Conservation (phyloP, 257 asterid genomes). For the Solanum gandarillasii region DNA sequence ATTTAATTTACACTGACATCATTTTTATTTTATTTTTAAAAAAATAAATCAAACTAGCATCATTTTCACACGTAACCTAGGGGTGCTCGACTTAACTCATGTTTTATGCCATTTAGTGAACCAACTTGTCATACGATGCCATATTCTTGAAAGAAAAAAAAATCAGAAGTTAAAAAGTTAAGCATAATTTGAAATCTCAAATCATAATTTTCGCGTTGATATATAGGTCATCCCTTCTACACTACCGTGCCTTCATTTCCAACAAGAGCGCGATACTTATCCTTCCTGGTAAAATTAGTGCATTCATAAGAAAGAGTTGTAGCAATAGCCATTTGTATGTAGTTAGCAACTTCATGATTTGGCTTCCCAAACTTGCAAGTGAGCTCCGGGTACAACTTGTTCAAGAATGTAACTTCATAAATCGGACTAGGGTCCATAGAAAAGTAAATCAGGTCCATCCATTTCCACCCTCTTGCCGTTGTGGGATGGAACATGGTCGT, state of each 20-base stretch:
- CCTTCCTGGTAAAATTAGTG: conserved; percentile 21
- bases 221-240: not conserved
- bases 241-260: conserved; percentile 25
- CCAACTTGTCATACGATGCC: not conserved
- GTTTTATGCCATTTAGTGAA: not conserved
- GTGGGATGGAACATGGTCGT: conserved; percentile 42
- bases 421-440: conserved; percentile 29
- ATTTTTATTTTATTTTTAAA: no score
- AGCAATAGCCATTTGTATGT: conserved; percentile 20
- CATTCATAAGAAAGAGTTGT: conserved; percentile 18
- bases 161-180: not conserved
- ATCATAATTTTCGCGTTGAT: not conserved
- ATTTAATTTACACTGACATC: no score
- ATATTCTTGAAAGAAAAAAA: not conserved
- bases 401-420: conserved; percentile 19
- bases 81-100: not conserved
- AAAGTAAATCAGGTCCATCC: conserved; percentile 28
- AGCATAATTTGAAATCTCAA: not conserved
- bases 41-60: no score
- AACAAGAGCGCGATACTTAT: conserved; percentile 19
- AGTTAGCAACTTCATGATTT: conserved; percentile 30
- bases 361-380: conserved; percentile 22
- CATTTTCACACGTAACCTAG: not conserved
- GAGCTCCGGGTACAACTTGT: conserved; percentile 18
- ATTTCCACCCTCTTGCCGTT: conserved; percentile 43